Conservation (phyloP, 2,329 filamentous ascomycete species). For the Apiospora rasikravindrae region DNA sequence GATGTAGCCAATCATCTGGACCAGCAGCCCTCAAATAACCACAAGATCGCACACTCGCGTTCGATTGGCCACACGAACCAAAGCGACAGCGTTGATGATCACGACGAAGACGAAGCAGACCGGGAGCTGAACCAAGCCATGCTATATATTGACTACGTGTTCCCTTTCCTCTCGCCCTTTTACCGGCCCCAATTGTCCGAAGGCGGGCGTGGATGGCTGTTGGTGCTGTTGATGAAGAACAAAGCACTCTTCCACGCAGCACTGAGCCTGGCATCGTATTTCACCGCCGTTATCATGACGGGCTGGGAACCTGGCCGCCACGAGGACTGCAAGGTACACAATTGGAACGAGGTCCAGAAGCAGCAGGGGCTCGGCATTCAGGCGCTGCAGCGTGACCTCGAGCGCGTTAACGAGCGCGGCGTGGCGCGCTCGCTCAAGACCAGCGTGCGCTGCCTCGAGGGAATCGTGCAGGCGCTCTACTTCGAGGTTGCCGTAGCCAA, state of each 20-base stretch:
- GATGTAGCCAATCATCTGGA: not conserved
- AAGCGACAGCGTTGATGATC: slow-evolving; percentile 8
- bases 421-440: slow-evolving; percentile 49
- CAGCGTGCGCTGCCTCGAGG: slow-evolving; percentile 56
- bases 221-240: slow-evolving; percentile 61
- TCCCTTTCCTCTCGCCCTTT: slow-evolving; percentile 68
- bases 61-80: not conserved
- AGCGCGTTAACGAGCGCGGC: slow-evolving; percentile 37
- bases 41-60: not conserved
- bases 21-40: not conserved
- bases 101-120: slow-evolving; percentile 27
- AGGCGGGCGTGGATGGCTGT: slow-evolving; percentile 65
- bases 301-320: slow-evolving; percentile 37
- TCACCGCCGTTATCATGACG: slow-evolving; percentile 54
- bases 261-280: slow-evolving; percentile 62
- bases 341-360: slow-evolving; percentile 47
- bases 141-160: slow-evolving; percentile 66
- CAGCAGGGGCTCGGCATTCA: slow-evolving; percentile 52
- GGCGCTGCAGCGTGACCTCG: slow-evolving; percentile 50
- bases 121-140: slow-evolving; percentile 49
- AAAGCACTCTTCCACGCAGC: slow-evolving; percentile 62
- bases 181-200: slow-evolving; percentile 61
- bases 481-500: slow-evolving; percentile 55
- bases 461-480: slow-evolving; percentile 58
- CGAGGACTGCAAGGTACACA: slow-evolving; percentile 41